Conservation (phyloP, 2,329 filamentous ascomycete species). For the Xylaria sp. region DNA sequence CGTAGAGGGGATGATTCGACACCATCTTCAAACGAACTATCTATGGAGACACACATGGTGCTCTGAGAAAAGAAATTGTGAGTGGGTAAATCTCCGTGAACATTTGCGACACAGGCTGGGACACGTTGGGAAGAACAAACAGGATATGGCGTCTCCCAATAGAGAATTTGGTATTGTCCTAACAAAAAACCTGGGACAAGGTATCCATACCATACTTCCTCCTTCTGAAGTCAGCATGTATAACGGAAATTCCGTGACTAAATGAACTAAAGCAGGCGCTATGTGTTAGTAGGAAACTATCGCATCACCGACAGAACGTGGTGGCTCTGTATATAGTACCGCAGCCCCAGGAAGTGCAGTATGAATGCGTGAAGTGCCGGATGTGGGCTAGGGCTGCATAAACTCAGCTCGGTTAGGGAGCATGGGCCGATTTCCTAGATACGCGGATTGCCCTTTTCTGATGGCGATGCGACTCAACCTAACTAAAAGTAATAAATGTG, state of each 20-base stretch:
- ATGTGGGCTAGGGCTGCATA: conserved; percentile 12
- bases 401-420: neutral
- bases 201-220: neutral
- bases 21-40: neutral
- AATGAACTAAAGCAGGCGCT: neutral
- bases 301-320: neutral
- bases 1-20: neutral
- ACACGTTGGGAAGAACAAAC: neutral
- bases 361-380: neutral
- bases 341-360: neutral
- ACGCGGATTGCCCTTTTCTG: conserved; percentile 9
- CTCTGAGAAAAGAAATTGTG: neutral
- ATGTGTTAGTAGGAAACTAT: neutral
- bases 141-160: neutral
- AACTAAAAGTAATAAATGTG: conserved; percentile 12
- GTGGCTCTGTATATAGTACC: neutral
- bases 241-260: neutral
- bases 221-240: too few relatives aligned
- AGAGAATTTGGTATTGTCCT: neutral
- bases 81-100: neutral
- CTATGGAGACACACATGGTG: neutral
- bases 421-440: neutral
- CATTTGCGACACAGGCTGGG: neutral
- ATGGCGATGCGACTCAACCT: neutral
- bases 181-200: neutral